Evolutionary conservation across 2,329 filamentous ascomycete species (phyloP).

Genomic region (Aspergillus tubingensis): DNA sequence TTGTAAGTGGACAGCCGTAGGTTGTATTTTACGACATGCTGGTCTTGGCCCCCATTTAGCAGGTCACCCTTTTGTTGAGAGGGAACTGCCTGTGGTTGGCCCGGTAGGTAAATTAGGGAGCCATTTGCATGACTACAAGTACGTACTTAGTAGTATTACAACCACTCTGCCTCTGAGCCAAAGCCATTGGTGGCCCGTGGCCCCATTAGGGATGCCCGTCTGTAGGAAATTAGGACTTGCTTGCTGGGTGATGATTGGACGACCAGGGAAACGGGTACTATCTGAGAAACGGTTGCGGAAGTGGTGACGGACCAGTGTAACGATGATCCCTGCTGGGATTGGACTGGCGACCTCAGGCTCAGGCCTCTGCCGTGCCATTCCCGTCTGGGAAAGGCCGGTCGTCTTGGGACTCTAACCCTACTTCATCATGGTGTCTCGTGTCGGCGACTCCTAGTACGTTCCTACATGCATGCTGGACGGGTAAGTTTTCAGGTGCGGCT

Average conservation of each 20-base stretch:
- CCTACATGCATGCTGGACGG: not conserved
- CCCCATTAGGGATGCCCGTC: not conserved
- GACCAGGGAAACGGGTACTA: not conserved
- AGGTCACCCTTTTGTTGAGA: not conserved
- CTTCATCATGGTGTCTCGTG: not conserved
- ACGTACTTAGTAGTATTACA: too few species aligned
- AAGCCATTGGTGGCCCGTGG: not conserved
- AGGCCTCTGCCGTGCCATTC: not conserved
- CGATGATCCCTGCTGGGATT: not conserved
- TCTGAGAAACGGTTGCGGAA: not conserved
- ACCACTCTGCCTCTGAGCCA: not conserved
- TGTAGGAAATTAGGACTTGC: not conserved
- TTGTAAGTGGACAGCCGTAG: not conserved
- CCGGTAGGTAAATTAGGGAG: not conserved
- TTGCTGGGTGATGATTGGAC: not conserved
- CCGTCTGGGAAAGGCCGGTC: not conserved
- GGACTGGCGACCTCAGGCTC: not conserved
- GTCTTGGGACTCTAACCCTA: not conserved
- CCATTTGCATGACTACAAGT: not conserved
- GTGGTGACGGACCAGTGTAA: not conserved
- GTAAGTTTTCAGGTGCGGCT: not conserved
- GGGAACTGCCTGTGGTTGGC: not conserved
- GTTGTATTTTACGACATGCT: not conserved
- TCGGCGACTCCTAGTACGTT: not conserved
- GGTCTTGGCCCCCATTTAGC: not conserved